Base-by-base conservation (phyloP, 805 yeast genomes). In the Ogataea minuta region DNA sequence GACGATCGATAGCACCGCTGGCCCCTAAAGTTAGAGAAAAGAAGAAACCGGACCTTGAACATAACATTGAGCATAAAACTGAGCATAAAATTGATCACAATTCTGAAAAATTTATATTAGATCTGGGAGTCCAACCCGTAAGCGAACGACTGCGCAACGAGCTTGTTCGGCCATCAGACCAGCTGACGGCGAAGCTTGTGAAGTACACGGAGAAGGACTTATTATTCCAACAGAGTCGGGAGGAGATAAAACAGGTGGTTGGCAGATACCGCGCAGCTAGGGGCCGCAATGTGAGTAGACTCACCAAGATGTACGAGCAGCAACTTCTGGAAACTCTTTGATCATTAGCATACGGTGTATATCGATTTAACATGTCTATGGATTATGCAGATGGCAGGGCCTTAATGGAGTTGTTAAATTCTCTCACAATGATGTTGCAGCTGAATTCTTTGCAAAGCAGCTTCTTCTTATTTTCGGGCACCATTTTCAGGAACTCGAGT, bases 391-490 rank as follows among this genome's bases (percentile, higher is more conserved):
- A 44, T 24, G 60, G 56, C 21, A 57, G 34, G 12, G 51, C 25
- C 28, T 56, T 58, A 11, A 38, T 52, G 37, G 71, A 62, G 55
- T 78, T 71, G 15, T 72, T 71, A 57, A 86, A 91, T 49, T 89
- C 96, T 47, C 95, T 74, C 11, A 93, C 89, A 4, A 81, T 72
- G 35, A 90, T 79, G 36, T 75, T 81, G 63, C 99, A 93, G 33
- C 72, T 71, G 20, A 84, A 82, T 53, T 91, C 95, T 41, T 72
- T 67, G 63, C 99, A 93, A 45, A 93, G 71, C 39, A 79, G 77
- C 51, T 74, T 77, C 53, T 73, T 74, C 44, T 70, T 66, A 40
- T 62, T 59, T 9, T 66, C 67, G 1, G 93, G 84, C 9, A 86
- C 77, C 47, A 78, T 75, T 36, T 81, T 79, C 56, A 93, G 65